Conservation (phyloP, 2,329 filamentous ascomycete genomes). For the Cladosporium sphaerospermum region DNA sequence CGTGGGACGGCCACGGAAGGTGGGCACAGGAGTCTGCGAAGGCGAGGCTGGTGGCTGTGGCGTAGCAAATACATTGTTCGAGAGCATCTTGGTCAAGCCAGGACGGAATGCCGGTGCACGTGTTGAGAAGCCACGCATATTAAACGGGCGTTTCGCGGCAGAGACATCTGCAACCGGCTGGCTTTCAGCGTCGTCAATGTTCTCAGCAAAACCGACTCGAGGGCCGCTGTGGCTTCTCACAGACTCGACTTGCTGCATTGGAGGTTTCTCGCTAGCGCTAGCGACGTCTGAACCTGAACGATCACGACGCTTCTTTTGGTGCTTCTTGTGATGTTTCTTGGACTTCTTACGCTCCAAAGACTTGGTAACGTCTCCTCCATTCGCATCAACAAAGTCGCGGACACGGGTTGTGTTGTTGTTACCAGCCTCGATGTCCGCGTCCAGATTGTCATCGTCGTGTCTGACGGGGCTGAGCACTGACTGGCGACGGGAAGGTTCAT, state of each 20-base stretch:
- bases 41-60: constrained; percentile 27
- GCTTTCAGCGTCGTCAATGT: constrained; percentile 25
- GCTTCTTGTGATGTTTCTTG: constrained; percentile 40
- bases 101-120: constrained; percentile 44
- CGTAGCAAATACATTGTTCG: constrained; percentile 63
- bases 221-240: constrained; percentile 10
- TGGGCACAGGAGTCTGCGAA: neutral
- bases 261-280: constrained; percentile 17
- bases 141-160: constrained; percentile 24
- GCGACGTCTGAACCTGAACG: constrained; percentile 26
- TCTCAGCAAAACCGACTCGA: constrained; percentile 37
- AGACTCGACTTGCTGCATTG: neutral
- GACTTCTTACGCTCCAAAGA: constrained; percentile 32
- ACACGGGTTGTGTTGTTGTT: constrained; percentile 30
- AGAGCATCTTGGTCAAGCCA: constrained; percentile 58
- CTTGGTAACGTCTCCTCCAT: constrained; percentile 26
- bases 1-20: constrained; percentile 15
- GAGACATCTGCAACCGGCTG: constrained; percentile 11
- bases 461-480: constrained; percentile 37
- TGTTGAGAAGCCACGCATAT: constrained; percentile 44
- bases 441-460: constrained; percentile 54
- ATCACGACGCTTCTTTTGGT: constrained; percentile 37
- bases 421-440: constrained; percentile 39
- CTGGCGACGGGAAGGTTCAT: constrained; percentile 28
- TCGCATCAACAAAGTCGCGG: constrained; percentile 42